Evolutionary conservation across 495 filamentous ascomycete species (phyloP).

Genomic region (Penicillium daleae): DNA sequence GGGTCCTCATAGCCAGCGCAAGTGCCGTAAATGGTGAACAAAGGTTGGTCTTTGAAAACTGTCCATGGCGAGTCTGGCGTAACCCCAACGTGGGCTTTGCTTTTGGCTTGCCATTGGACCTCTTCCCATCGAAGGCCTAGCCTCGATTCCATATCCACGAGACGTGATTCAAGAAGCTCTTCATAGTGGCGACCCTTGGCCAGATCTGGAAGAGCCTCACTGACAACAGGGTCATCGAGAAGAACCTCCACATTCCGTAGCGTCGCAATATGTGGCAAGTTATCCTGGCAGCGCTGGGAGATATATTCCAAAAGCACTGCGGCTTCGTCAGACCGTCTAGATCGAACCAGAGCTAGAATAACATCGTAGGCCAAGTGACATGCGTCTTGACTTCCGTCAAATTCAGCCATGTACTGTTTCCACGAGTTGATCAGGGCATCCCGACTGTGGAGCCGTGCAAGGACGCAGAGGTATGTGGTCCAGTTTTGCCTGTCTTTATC

Average conservation of each 20-base stretch:
- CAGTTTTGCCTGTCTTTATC: background rate
- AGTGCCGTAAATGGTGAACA: constrained; percentile 36
- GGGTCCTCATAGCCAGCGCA: constrained; percentile 31
- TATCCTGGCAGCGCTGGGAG: constrained; percentile 28
- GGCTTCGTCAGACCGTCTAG: constrained; percentile 24
- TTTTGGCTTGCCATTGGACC: constrained; percentile 11
- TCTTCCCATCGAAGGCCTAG: constrained; percentile 37
- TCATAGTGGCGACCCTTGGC: constrained; percentile 27
- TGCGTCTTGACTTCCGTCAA: constrained; percentile 1
- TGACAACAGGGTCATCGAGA: constrained; percentile 22
- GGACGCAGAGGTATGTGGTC: constrained; percentile 27
- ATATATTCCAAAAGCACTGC: constrained; percentile 29
- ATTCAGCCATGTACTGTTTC: constrained; percentile 21
- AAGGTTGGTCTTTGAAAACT: constrained; percentile 29
- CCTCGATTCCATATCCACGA: constrained; percentile 35
- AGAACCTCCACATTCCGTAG: constrained; percentile 24
- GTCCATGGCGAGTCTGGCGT: constrained; percentile 18
- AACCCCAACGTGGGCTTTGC: constrained; percentile 22
- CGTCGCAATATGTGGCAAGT: constrained; percentile 31
- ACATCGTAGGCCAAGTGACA: constrained; percentile 32
- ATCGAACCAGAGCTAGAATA: constrained; percentile 25
- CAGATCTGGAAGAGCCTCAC: constrained; percentile 26
- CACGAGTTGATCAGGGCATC: constrained; percentile 23
- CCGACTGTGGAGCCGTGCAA: constrained; percentile 26
- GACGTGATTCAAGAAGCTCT: constrained; percentile 29